These are phyloP conservation scores for Hymenoscyphus albidus DNA, from an alignment of 2,329 filamentous ascomycete genomes.

Conservation along the genomic window DNA sequence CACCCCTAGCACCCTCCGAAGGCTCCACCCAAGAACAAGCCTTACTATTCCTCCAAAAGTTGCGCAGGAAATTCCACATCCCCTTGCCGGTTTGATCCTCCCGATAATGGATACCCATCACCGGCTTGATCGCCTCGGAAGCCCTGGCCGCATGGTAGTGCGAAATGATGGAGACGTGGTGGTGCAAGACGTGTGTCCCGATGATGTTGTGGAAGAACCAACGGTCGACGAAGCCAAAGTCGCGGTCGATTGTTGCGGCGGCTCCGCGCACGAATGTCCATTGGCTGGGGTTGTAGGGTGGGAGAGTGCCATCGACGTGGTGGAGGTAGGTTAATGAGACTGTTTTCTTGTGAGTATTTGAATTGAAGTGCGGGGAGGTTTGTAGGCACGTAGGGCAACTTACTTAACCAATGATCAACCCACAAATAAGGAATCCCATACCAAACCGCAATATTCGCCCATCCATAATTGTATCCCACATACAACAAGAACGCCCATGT, in stretches of 20 bases:
- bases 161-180: conserved; percentile 93
- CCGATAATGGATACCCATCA: conserved; percentile 97
- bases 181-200: conserved; percentile 96
- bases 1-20: conserved; percentile 72
- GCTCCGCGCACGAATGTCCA: conserved; percentile 95
- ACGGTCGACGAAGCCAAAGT: conserved; percentile 94
- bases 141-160: conserved; percentile 97
- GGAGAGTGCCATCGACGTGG: conserved; percentile 91
- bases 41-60: conserved; percentile 75
- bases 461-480: conserved; percentile 75
- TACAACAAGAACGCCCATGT: conserved; percentile 55
- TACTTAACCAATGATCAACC: conserved; percentile 99
- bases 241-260: conserved; percentile 92
- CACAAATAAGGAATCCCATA: conserved; percentile 93
- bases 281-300: conserved; percentile 79
- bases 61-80: conserved; percentile 74
- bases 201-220: conserved; percentile 91
- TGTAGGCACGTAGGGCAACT: conserved; percentile 39
- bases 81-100: conserved; percentile 69
- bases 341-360: conserved; percentile 35
- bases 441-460: conserved; percentile 85
- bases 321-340: conserved; percentile 97
- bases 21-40: conserved; percentile 98
- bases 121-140: conserved; percentile 83
- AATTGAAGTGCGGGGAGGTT: not conserved